Conservation (phyloP, 2,329 filamentous ascomycete species). For the Zasmidium citrigriseum region DNA sequence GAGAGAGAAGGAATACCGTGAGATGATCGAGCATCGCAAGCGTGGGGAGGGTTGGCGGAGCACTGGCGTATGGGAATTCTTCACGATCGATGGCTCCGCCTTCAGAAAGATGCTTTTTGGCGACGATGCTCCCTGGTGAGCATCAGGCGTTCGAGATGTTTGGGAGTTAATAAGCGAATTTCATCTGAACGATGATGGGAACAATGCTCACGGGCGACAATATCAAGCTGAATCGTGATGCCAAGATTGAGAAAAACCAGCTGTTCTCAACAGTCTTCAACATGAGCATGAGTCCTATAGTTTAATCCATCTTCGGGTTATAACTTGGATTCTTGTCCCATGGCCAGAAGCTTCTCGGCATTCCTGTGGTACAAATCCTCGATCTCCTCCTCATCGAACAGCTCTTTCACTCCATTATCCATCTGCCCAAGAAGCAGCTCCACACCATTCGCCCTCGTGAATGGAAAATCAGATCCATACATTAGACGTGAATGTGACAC, state of each 20-base stretch:
- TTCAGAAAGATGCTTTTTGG: too few relatives aligned
- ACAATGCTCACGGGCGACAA: too few relatives aligned
- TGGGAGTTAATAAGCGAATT: too few relatives aligned
- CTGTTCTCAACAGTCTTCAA: neutral
- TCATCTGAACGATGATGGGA: too few relatives aligned
- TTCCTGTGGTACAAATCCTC: constrained; percentile 42
- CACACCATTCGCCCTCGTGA: constrained; percentile 44
- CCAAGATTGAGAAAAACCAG: too few relatives aligned
- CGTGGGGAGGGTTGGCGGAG: too few relatives aligned
- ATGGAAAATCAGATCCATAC: constrained; percentile 57
- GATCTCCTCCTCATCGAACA: constrained; percentile 40
- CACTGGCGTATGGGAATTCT: too few relatives aligned
- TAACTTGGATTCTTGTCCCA: neutral
- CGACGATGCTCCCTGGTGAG: too few relatives aligned
- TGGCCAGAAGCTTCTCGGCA: constrained; percentile 31
- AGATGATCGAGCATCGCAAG: too few relatives aligned
- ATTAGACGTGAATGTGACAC: constrained; percentile 47
- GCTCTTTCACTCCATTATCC: constrained; percentile 42
- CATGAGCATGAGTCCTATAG: neutral
- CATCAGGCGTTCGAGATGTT: too few relatives aligned
- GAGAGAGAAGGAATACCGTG: neutral
- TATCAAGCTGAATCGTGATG: too few relatives aligned
- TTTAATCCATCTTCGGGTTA: neutral
- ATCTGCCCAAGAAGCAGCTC: constrained; percentile 42
- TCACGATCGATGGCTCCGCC: too few relatives aligned